A percentile compares a stretch with the other conserved stretches of the same genome.
These are phyloP conservation scores for Pseudocercospora crystallina DNA, from an alignment of 2,329 filamentous ascomycete species.

Conservation along the genomic window DNA sequence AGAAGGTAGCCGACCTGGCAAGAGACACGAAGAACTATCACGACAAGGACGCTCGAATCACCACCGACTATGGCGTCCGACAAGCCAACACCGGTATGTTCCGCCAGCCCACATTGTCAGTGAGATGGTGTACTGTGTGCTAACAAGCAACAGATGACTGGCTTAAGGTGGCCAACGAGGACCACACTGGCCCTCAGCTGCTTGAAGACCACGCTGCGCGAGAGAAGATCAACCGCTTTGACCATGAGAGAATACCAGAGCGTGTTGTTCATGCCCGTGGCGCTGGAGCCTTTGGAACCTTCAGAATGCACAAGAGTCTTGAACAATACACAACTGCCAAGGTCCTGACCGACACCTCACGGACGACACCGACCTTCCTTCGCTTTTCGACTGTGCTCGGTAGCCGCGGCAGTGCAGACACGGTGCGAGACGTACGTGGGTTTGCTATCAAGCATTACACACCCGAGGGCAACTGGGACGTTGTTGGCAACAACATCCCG, in stretches of 20 bases:
- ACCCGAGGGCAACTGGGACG: slow-evolving; percentile 72
- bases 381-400: slow-evolving; percentile 76
- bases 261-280: slow-evolving; percentile 68
- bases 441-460: slow-evolving; percentile 80
- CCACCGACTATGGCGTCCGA: slow-evolving; percentile 75
- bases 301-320: slow-evolving; percentile 64
- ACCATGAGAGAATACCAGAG: slow-evolving; percentile 70
- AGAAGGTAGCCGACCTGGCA: slow-evolving; percentile 63
- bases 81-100: slow-evolving; percentile 57
- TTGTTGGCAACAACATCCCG: slow-evolving; percentile 63
- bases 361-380: slow-evolving; percentile 66
- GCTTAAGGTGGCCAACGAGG: slow-evolving; percentile 63
- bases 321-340: slow-evolving; percentile 63
- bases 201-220: slow-evolving; percentile 71
- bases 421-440: slow-evolving; percentile 77
- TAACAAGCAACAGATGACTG: slow-evolving; percentile 61
- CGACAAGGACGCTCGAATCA: slow-evolving; percentile 59
- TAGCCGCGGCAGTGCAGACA: slow-evolving; percentile 77
- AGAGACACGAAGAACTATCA: slow-evolving; percentile 60
- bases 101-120: no score
- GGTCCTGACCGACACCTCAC: slow-evolving; percentile 66
- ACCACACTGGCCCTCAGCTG: slow-evolving; percentile 65
- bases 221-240: slow-evolving; percentile 77
- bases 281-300: slow-evolving; percentile 64
- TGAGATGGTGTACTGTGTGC: no score